A percentile compares a stretch with the other conserved stretches of the same genome.
phyloP scores from a whole-genome alignment of 106 monocot genomes.

The Acorus gramineus region DNA sequence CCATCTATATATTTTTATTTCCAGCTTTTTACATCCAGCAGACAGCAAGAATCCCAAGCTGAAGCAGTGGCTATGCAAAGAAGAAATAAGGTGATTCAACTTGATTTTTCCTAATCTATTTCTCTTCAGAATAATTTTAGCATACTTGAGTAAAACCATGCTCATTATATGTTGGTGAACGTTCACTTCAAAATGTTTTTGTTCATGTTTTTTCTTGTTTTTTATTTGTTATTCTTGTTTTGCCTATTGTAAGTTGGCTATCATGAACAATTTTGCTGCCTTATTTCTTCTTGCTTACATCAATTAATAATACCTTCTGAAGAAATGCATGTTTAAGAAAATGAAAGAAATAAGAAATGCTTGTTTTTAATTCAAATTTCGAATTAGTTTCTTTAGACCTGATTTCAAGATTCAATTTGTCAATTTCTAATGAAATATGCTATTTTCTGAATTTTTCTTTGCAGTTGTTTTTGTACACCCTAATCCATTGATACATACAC shows the following conservation, averaged over 20 bases:
- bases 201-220: not conserved
- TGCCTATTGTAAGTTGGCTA: too few relatives aligned
- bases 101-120: not conserved
- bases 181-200: not conserved
- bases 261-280: not conserved
- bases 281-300: not conserved
- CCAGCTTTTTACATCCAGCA: conserved; percentile 85
- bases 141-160: not conserved
- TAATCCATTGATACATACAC: too few relatives aligned
- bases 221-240: not conserved
- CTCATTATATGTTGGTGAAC: not conserved
- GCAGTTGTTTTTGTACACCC: too few relatives aligned
- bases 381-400: too few relatives aligned
- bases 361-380: too few relatives aligned
- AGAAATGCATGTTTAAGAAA: too few relatives aligned
- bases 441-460: too few relatives aligned
- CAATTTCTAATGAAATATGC: too few relatives aligned
- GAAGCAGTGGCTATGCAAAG: conserved; percentile 65
- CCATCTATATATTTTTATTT: conserved; percentile 11
- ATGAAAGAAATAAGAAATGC: too few relatives aligned
- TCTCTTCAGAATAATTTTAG: not conserved
- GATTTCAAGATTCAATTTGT: too few relatives aligned
- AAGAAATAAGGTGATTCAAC: conserved; percentile 69
- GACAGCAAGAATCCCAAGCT: conserved; percentile 70
- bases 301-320: too few relatives aligned